A percentile compares a stretch with the other conserved stretches of the same genome.
These are phyloP conservation scores for Torulaspora delbrueckii DNA, from an alignment of 805 yeast species.

Conservation along the genomic window DNA sequence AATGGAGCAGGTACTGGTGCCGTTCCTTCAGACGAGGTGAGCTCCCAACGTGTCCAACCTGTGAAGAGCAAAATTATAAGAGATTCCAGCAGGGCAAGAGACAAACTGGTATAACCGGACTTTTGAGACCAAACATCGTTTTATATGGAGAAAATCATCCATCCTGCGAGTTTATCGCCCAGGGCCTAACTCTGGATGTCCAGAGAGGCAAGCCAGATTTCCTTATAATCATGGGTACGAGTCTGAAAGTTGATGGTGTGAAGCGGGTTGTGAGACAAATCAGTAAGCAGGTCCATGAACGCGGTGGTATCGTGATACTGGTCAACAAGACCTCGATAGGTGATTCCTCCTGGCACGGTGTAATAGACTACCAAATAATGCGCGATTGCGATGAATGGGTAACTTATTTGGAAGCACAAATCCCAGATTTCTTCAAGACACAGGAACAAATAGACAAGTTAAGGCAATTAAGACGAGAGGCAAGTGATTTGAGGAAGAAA, in stretches of 20 bases:
- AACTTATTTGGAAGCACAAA: slow-evolving; percentile 43
- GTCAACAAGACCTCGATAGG: slow-evolving; percentile 66
- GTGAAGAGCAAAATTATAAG: slow-evolving; percentile 52
- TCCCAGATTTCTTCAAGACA: slow-evolving; percentile 59
- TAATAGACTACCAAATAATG: slow-evolving; percentile 73
- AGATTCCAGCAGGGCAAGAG: slow-evolving; percentile 70
- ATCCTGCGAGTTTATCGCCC: slow-evolving; percentile 69
- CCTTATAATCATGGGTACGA: slow-evolving; percentile 87
- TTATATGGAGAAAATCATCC: slow-evolving; percentile 95
- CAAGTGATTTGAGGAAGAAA: slow-evolving; percentile 30
- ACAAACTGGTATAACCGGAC: slow-evolving; percentile 62
- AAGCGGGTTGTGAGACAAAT: slow-evolving; percentile 65
- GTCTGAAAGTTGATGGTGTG: slow-evolving; percentile 87
- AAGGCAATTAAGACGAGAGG: slow-evolving; percentile 30
- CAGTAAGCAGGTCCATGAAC: slow-evolving; percentile 67
- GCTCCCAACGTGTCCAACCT: slow-evolving; percentile 72
- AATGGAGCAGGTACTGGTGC: slow-evolving; percentile 57
- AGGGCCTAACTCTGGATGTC: slow-evolving; percentile 62
- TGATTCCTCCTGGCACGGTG: slow-evolving; percentile 58
- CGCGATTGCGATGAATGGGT: slow-evolving; percentile 85
- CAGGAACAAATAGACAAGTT: slow-evolving; percentile 39
- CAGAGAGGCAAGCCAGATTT: slow-evolving; percentile 60
- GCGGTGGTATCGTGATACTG: slow-evolving; percentile 72
- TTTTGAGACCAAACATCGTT: slow-evolving; percentile 82
- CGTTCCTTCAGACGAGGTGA: slow-evolving; percentile 52